Base-by-base conservation (phyloP, 257 asterid genomes). In the Jasminum sambac region DNA sequence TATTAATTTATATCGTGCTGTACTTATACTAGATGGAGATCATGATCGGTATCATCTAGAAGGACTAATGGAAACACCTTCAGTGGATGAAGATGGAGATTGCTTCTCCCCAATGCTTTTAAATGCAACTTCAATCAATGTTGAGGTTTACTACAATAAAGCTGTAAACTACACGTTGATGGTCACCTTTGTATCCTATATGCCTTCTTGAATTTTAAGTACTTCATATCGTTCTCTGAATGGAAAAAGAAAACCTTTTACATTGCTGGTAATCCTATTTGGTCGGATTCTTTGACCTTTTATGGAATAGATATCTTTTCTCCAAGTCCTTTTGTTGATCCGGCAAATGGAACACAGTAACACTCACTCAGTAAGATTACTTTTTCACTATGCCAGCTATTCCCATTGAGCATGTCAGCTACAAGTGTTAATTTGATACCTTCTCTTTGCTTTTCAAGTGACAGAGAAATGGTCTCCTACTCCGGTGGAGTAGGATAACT, bases 131-230 rank as follows among this genome's bases (percentile, higher is more conserved):
- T 95, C 97, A 21, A 79, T 95, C 84, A 89, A 91, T 74, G 81
- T 86, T 55, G 98, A 91, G 67, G 84, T 91, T 76, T 95, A 91
- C 87, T 91, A 91, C 83, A 91, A 83, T 58, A 95, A 95, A 86
- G 98, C 99, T 55, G 91, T 95, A 25, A 95, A 95, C 79, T 95
- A 95, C 84, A 89, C 98, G 38, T 75, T 95, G 94, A 86, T 95
- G 99, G 96, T 95, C 79, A 95, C 99, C 80, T 91, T 95, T 89
- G 99, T 95, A 91, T 95, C 99, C 98, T 93, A 81, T 60, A 63
- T 78, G 41, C 69, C n/a, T 25, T 67, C 17, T 63, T 55, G 52
- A 70, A 71, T 37, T 65, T 42, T 41, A 63, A 2, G 66, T 70
- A 73, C 41, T 3, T 11, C 57, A 38, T 57, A 21, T 62, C 66